phyloP scores from a whole-genome alignment of 1,139 yeast genomes.

The Sugiyamaella xylanicola region DNA sequence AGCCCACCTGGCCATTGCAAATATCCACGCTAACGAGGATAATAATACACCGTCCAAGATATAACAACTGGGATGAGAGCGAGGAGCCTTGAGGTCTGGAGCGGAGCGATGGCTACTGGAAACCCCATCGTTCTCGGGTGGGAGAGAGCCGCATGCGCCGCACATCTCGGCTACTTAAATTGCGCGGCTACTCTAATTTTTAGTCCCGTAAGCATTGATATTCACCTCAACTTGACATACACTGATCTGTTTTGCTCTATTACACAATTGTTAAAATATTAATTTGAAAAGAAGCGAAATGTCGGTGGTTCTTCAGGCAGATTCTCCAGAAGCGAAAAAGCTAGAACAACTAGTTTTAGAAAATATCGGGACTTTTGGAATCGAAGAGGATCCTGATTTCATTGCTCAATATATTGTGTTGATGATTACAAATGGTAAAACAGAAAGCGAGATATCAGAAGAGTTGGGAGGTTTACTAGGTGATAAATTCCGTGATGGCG shows the following conservation, averaged over 20 bases:
- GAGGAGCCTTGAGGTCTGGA: no score
- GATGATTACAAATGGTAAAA: slow-evolving; percentile 70
- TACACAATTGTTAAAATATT: background rate
- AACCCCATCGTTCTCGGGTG: no score
- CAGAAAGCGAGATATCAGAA: slow-evolving; percentile 60
- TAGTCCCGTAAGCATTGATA: background rate
- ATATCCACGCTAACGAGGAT: no score
- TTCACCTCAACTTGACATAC: background rate
- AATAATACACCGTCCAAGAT: no score
- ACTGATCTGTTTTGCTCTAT: background rate
- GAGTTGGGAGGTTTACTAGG: slow-evolving; percentile 72
- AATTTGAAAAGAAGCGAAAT: background rate
- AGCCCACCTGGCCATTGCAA: no score
- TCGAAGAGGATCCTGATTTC: slow-evolving; percentile 67
- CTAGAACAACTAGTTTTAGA: slow-evolving; percentile 26
- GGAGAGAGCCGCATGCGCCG: no score
- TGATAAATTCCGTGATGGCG: slow-evolving; percentile 54
- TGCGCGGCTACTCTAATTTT: slow-evolving; percentile 1
- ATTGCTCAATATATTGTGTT: slow-evolving; percentile 79
- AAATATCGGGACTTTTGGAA: slow-evolving; percentile 26
- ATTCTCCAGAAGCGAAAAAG: slow-evolving; percentile 28
- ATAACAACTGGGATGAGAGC: no score
- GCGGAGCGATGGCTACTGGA: no score
- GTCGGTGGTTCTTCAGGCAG: slow-evolving; percentile 22
- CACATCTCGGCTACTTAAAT: background rate